Base-by-base conservation (phyloP, 148 eudicot genomes). In the Euryodendron excelsum region DNA sequence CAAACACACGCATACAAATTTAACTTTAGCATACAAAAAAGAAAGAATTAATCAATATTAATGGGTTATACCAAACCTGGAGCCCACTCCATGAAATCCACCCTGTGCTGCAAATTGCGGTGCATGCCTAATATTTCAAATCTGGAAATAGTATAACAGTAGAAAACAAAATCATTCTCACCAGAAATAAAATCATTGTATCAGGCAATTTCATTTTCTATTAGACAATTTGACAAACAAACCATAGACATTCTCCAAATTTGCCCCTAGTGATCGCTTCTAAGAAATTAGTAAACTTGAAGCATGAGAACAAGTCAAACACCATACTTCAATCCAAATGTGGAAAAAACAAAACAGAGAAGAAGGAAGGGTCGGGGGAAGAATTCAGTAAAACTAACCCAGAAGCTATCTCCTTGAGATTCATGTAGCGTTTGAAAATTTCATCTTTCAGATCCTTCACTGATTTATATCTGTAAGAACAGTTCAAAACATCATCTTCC, bases 21-120 rank as follows among this genome's bases (percentile, higher is more conserved):
- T n/a, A 52, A 52, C 18, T 52, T 10, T 3, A 52, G 56, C 3
- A 2, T 52, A 12, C 3, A 9, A 52, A 18, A 37, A 27, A 55
- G 41, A 39, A 23, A 23, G 68, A n/a, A 62, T 18, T 59, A 58
- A 36, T 37, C 15, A 47, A 28, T 0, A 41, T 52, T 8, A 18
- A 3, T 60, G 76, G 27, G 58, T n/a, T 62, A 56, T 71, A 69
- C 45, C 74, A 75, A 80, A 95, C 99, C 99, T 91, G 99, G 99
- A 84, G 99, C 98, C 99, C 99, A 96, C 72, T 96, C 99, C 94
- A 96, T 84, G 85, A 74, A 96, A 87, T 96, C 99, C 66, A 87
- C 94, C 66, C 99, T 92, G 70, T 93, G 98, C 64, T 96, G 99
- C 65, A 88, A 86, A 64, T 89, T 80, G 53, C 99, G 91, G 67